phyloP scores from a whole-genome alignment of 306 rosid genomes.

The Cercis canadensis region DNA sequence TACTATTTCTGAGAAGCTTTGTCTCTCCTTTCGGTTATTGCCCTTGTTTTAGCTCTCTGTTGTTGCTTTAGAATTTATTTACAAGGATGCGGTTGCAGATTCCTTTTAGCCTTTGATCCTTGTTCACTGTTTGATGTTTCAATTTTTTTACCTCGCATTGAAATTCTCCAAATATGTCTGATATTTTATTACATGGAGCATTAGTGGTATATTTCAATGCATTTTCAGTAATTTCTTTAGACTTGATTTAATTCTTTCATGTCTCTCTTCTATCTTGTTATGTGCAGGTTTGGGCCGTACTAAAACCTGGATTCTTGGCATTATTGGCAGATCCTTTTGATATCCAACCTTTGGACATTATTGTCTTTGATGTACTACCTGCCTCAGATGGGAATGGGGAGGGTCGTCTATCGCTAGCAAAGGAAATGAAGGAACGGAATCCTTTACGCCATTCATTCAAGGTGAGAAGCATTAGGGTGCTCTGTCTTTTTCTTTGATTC shows the following conservation, averaged over 20 bases:
- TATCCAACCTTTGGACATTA: constrained; percentile 86
- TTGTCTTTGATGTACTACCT: constrained; percentile 92
- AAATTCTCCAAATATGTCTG: constrained; percentile 5
- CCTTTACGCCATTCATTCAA: constrained; percentile 87
- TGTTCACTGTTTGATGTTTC: neutral
- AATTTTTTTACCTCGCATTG: constrained; percentile 12
- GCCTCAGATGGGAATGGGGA: constrained; percentile 83
- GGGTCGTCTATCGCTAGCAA: constrained; percentile 80
- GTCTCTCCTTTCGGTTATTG: neutral
- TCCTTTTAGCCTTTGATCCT: neutral
- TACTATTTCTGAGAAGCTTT: too few relatives aligned
- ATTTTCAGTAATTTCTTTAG: constrained; percentile 3
- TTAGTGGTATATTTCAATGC: constrained; percentile 22
- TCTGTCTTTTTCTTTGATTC: constrained; percentile 32
- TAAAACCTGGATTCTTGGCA: constrained; percentile 97
- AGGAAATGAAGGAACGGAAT: constrained; percentile 81
- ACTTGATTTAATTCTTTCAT: constrained; percentile 25
- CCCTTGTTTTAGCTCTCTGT: neutral
- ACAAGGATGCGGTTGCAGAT: neutral
- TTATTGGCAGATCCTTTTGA: constrained; percentile 90
- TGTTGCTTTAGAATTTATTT: neutral
- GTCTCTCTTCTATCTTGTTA: constrained; percentile 35
- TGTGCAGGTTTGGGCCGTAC: constrained; percentile 92
- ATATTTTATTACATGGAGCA: neutral
- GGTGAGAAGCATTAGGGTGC: constrained; percentile 55